A percentile compares a stretch with the other conserved stretches of the same genome.
These are phyloP conservation scores for Cutaneotrichosporon sp. DNA, from an alignment of 1,284 basidiomycete species.

Conservation along the genomic window DNA sequence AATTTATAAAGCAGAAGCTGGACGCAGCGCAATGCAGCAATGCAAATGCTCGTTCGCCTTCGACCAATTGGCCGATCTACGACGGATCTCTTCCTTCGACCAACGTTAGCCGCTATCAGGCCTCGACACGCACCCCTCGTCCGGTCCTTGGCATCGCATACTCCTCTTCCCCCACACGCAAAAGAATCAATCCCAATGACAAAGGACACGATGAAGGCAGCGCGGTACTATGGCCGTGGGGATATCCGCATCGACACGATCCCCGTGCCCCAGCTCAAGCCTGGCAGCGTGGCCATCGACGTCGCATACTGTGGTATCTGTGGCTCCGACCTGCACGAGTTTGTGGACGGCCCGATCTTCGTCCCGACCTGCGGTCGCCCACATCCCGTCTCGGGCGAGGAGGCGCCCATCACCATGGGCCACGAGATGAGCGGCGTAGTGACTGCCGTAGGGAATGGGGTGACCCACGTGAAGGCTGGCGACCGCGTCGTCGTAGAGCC, in stretches of 20 bases:
- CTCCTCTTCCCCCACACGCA: too few relatives aligned
- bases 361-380: slow-evolving; percentile 5
- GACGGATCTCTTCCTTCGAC: too few relatives aligned
- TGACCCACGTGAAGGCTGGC: slow-evolving; percentile 35
- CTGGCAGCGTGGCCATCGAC: slow-evolving; percentile 17
- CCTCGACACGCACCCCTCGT: too few relatives aligned
- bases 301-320: slow-evolving; percentile 19
- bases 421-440: slow-evolving; percentile 45
- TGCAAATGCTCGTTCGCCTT: too few relatives aligned
- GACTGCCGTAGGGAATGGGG: slow-evolving; percentile 26
- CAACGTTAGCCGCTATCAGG: too few relatives aligned
- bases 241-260: slow-evolving; percentile 17
- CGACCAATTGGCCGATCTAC: too few relatives aligned
- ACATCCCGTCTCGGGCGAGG: slow-evolving; percentile 10
- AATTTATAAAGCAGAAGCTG: too few relatives aligned
- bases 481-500: slow-evolving; percentile 48
- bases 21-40: too few relatives aligned
- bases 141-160: too few relatives aligned
- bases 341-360: slow-evolving; percentile 15
- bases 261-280: slow-evolving; percentile 8
- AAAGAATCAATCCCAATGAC: slow-evolving; percentile 13
- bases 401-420: slow-evolving; percentile 39
- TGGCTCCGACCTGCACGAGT: slow-evolving; percentile 17
- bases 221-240: slow-evolving; percentile 14
- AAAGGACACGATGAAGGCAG: slow-evolving; percentile 13